Percentiles rank a stretch among this genome's conserved stretches.
phyloP scores from a whole-genome alignment of 2,329 filamentous ascomycete genomes.

The Scedosporium apiospermum region DNA sequence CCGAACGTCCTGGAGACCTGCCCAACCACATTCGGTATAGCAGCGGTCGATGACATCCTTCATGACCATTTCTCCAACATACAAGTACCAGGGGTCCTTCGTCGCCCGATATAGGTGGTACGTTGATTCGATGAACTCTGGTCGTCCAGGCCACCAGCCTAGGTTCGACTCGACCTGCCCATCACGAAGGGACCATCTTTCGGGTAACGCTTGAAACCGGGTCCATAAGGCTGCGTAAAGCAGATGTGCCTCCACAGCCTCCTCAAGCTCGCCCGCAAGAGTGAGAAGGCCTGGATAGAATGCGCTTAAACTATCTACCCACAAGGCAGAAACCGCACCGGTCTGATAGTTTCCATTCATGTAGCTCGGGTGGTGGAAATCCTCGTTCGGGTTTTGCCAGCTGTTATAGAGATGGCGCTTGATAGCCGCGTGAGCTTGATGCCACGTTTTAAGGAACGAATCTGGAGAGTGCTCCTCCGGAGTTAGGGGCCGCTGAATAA shows the following conservation, averaged over 20 bases:
- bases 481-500: slow-evolving; percentile 48
- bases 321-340: slow-evolving; percentile 79
- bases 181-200: slow-evolving; percentile 83
- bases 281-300: slow-evolving; percentile 88
- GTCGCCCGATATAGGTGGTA: slow-evolving; percentile 95
- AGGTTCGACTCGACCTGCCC: slow-evolving; percentile 78
- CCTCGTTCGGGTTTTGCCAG: slow-evolving; percentile 11
- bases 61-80: slow-evolving; percentile 92
- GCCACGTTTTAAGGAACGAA: slow-evolving; percentile 73
- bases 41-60: slow-evolving; percentile 81
- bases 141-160: slow-evolving; percentile 89
- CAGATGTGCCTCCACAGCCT: slow-evolving; percentile 82
- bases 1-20: slow-evolving; percentile 73
- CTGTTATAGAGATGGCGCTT: slow-evolving; percentile 83
- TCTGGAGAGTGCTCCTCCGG: slow-evolving; percentile 62
- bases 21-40: slow-evolving; percentile 88
- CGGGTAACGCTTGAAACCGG: slow-evolving; percentile 84
- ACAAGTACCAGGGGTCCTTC: slow-evolving; percentile 88
- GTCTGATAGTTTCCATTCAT: slow-evolving; percentile 83
- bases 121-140: slow-evolving; percentile 94
- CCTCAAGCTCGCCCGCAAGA: slow-evolving; percentile 79
- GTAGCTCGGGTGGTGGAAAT: slow-evolving; percentile 79
- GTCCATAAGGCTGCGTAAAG: slow-evolving; percentile 93
- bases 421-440: slow-evolving; percentile 76
- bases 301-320: slow-evolving; percentile 92